Evolutionary conservation across 805 yeast species (phyloP).

Genomic region (Yarrowia porcina): DNA sequence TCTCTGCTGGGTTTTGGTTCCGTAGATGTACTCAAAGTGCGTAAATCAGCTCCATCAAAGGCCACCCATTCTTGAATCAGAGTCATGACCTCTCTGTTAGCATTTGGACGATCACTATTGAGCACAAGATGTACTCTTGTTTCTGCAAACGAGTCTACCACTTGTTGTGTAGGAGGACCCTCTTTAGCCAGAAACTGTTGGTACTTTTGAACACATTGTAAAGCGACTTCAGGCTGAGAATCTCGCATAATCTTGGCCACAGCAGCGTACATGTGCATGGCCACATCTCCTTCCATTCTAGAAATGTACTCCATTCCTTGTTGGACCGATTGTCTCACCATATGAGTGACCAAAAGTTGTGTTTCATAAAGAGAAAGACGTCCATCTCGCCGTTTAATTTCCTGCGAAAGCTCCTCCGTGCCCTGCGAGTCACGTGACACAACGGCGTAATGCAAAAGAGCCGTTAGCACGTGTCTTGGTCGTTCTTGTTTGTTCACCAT

Average conservation of each 20-base stretch:
- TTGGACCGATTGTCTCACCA: neutral
- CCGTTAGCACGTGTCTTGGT: constrained; percentile 10
- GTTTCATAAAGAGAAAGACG: neutral
- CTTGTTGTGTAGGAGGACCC: neutral
- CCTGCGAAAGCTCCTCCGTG: neutral
- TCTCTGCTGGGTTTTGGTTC: neutral
- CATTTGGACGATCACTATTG: neutral
- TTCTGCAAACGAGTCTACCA: constrained; percentile 7
- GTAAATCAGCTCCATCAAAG: constrained; percentile 3
- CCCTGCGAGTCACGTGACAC: neutral
- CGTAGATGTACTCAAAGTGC: neutral
- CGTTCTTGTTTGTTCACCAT: neutral
- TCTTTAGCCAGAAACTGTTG: neutral
- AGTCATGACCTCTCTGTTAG: neutral
- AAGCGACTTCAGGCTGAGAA: neutral
- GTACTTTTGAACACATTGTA: neutral
- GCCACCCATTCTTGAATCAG: constrained; percentile 6
- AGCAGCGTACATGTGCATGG: constrained; percentile 10
- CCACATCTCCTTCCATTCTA: neutral
- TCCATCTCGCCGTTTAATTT: constrained; percentile 19
- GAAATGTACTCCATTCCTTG: neutral
- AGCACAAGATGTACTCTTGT: neutral
- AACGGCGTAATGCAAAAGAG: constrained; percentile 2
- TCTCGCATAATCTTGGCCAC: neutral
- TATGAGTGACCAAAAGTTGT: constrained; percentile 12